phyloP scores from a whole-genome alignment of 2,329 filamentous ascomycete species.

The Davidsoniella eucalypti region DNA sequence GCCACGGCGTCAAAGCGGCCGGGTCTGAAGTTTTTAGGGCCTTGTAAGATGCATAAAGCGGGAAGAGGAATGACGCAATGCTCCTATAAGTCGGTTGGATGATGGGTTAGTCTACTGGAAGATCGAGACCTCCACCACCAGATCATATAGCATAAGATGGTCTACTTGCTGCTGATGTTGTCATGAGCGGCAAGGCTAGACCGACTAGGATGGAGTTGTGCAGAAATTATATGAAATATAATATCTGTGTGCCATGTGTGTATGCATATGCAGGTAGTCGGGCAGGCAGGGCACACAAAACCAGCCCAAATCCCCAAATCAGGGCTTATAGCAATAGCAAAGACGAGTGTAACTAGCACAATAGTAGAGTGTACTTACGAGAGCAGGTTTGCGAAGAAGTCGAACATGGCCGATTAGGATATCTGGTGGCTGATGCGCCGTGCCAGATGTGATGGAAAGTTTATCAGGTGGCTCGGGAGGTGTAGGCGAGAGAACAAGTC shows the following conservation, averaged over 20 bases:
- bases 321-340: conserved; percentile 15
- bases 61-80: conserved; percentile 77
- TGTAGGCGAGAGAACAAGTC: not conserved
- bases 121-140: not conserved
- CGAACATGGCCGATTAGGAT: conserved; percentile 42
- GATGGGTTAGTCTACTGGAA: not conserved
- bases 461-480: too few species aligned
- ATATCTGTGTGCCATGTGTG: not conserved
- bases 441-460: too few species aligned
- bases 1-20: conserved; percentile 82
- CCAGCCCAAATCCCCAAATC: conserved; percentile 1
- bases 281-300: conserved; percentile 10
- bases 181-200: conserved; percentile 7
- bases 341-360: not conserved
- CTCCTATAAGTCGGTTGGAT: conserved; percentile 38
- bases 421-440: too few species aligned
- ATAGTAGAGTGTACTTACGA: conserved; percentile 44
- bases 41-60: conserved; percentile 95
- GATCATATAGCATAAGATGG: not conserved
- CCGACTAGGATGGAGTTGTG: not conserved
- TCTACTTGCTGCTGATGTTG: not conserved
- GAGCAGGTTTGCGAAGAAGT: conserved; percentile 59
- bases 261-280: conserved; percentile 15
- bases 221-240: not conserved
- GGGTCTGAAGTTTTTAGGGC: conserved; percentile 86